Conservation (phyloP, 371 early-diverging fungal genomes). For the Quaeritorhiza haematococci region DNA sequence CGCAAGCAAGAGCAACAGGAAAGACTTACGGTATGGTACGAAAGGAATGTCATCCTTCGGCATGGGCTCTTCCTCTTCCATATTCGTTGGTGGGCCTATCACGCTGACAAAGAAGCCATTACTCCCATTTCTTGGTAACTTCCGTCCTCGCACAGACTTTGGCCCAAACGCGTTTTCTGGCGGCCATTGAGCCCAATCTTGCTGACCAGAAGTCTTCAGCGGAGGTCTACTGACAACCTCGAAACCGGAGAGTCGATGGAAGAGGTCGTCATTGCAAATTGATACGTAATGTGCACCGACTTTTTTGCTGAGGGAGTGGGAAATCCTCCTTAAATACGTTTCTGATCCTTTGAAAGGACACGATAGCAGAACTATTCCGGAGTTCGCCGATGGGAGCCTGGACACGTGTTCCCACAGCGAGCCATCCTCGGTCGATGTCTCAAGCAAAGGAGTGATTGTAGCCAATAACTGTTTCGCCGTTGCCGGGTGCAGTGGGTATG, state of each 20-base stretch:
- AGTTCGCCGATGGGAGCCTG: constrained; percentile 1
- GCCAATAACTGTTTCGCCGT: neutral
- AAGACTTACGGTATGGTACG: constrained; percentile 13
- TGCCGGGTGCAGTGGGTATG: constrained; percentile 4
- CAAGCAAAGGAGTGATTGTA: constrained; percentile 4
- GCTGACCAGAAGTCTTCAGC: neutral
- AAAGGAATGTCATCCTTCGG: constrained; percentile 3
- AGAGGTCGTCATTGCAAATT: constrained; percentile 7
- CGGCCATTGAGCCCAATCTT: neutral
- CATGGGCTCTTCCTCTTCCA: neutral
- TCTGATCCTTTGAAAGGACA: constrained; percentile 20
- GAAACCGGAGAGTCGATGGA: constrained; percentile 16
- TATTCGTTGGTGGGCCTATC: neutral
- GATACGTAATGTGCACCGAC: neutral
- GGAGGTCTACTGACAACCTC: constrained; percentile 14
- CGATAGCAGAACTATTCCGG: constrained; percentile 16
- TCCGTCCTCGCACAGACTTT: neutral
- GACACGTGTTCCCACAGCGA: too few relatives aligned
- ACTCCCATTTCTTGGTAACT: neutral
- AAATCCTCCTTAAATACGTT: neutral
- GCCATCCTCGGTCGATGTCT: neutral
- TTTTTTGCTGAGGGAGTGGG: neutral
- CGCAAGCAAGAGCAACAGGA: neutral
- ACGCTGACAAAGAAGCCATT: constrained; percentile 5
- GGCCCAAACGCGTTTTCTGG: neutral